Evolutionary conservation across 2,329 filamentous ascomycete genomes (phyloP).

Genomic region (Nemania bipapillata): DNA sequence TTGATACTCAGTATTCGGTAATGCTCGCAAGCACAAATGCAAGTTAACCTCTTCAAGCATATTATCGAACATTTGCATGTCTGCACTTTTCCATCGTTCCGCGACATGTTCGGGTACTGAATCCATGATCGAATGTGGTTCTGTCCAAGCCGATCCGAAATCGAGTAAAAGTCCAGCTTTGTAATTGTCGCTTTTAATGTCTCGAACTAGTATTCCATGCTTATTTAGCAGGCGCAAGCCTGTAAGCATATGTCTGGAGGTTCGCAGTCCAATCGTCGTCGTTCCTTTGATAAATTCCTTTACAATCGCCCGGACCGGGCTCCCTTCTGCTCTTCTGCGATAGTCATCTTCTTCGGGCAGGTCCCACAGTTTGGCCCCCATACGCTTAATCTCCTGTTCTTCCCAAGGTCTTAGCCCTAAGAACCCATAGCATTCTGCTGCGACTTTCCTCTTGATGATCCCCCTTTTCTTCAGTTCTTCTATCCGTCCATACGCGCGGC

Average conservation of each 20-base stretch:
- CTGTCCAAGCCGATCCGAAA: constrained; percentile 5
- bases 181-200: neutral
- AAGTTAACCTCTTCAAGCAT: neutral
- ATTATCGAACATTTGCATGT: neutral
- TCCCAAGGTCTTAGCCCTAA: neutral
- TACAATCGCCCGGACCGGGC: neutral
- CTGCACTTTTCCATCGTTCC: neutral
- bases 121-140: neutral
- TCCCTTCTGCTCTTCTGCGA: constrained; percentile 7
- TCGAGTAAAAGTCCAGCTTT: neutral
- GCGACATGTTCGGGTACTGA: neutral
- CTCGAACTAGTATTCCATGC: neutral
- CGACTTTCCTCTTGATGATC: neutral
- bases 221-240: neutral
- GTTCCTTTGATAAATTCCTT: neutral
- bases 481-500: constrained; percentile 2
- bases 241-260: neutral
- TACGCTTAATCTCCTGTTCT: neutral
- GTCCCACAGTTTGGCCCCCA: neutral
- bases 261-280: neutral
- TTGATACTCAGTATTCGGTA: neutral
- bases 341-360: neutral
- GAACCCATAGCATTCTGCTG: neutral
- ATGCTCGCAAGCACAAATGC: neutral
- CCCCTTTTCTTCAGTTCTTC: neutral